These are phyloP conservation scores for Mortierella sp. DNA, from an alignment of 371 early-diverging fungal species.

Conservation along the genomic window DNA sequence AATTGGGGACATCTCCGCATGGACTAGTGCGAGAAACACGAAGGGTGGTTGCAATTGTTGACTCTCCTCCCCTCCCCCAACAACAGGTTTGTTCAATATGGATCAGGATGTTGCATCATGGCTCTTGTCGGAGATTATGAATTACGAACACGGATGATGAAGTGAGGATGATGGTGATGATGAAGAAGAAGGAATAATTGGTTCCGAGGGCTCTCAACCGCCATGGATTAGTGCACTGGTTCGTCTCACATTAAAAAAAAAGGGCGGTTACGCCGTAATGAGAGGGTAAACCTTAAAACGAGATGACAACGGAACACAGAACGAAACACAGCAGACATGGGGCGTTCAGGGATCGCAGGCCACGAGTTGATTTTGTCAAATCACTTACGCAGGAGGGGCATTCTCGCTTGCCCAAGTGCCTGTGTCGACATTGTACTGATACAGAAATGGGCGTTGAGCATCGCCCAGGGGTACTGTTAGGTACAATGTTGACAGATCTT, in stretches of 20 bases:
- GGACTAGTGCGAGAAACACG: no score
- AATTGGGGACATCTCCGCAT: no score
- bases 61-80: no score
- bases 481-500: slow-evolving; percentile 17
- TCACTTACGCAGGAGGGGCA: slow-evolving; percentile 45
- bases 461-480: slow-evolving; percentile 24
- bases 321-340: neutral
- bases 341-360: neutral
- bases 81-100: no score
- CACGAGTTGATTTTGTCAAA: neutral
- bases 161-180: no score
- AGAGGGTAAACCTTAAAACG: neutral
- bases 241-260: neutral
- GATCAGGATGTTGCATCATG: no score
- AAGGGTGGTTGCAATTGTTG: no score
- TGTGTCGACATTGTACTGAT: slow-evolving; percentile 23
- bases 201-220: slow-evolving; percentile 4
- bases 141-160: no score
- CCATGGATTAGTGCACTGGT: neutral
- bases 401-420: slow-evolving; percentile 20
- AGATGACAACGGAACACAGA: neutral
- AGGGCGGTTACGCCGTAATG: neutral
- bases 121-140: no score
- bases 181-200: neutral
- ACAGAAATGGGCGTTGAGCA: slow-evolving; percentile 15